Evolutionary conservation across 345 rosid species (phyloP).

Genomic region (Atalantia buxifolia): DNA sequence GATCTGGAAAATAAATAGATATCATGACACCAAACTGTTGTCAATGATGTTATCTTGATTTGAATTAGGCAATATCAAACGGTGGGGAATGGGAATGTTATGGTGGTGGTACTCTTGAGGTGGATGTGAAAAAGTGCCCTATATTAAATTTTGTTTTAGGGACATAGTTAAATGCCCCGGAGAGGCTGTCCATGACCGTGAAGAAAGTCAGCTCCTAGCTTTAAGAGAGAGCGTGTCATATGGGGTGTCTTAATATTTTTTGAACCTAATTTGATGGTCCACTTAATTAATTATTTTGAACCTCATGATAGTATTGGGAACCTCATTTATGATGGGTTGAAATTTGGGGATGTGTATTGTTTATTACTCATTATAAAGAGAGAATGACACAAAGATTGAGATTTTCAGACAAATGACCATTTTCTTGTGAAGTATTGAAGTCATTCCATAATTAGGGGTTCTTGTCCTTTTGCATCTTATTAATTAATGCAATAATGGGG

Average conservation of each 20-base stretch:
- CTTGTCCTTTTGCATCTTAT: neutral
- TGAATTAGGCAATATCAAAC: neutral
- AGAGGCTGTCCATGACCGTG: neutral
- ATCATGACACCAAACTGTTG: too few species aligned
- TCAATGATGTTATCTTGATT: neutral
- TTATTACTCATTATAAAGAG: neutral
- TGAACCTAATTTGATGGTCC: rapidly evolving
- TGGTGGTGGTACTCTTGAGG: neutral
- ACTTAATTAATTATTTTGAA: neutral
- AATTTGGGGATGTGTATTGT: too few species aligned
- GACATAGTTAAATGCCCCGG: neutral
- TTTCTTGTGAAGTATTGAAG: neutral
- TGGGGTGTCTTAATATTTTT: neutral
- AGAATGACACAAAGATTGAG: neutral
- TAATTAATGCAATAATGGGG: neutral
- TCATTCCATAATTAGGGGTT: neutral
- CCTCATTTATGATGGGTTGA: too few species aligned
- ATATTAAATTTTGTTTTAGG: neutral
- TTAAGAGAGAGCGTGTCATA: slow-evolving; percentile 10
- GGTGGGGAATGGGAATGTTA: slow-evolving; percentile 16
- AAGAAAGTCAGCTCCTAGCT: slow-evolving; percentile 16
- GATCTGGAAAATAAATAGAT: too few species aligned
- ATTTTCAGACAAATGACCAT: neutral
- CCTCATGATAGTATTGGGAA: neutral
- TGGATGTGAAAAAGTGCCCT: neutral